These are phyloP conservation scores for Rubia tinctorum DNA, from an alignment of 305 asterid species.

Conservation along the genomic window DNA sequence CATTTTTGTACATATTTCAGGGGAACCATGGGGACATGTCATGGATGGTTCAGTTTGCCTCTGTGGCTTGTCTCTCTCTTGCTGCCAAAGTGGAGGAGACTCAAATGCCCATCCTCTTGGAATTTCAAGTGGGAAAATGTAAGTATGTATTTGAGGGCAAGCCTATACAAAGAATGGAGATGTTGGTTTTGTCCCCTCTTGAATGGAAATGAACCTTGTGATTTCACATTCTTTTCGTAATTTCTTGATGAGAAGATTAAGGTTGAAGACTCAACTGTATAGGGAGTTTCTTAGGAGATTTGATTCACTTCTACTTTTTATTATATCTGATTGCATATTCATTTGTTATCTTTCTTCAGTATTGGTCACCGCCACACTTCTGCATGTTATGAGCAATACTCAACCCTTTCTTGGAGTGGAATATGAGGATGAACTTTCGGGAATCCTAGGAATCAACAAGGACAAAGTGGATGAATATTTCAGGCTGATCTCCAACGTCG, in stretches of 20 bases:
- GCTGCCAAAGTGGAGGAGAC: slow-evolving; percentile 81
- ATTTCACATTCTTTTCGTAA: slow-evolving; percentile 72
- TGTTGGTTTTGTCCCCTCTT: neutral
- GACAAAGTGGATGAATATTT: slow-evolving; percentile 70
- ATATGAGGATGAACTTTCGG: slow-evolving; percentile 47
- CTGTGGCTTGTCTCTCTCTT: slow-evolving; percentile 71
- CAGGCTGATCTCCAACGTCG: slow-evolving; percentile 49
- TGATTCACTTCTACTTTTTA: slow-evolving; percentile 49
- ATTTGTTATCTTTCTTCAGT: slow-evolving; percentile 59
- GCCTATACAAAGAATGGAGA: slow-evolving; percentile 73
- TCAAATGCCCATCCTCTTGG: slow-evolving; percentile 59
- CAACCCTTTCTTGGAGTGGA: slow-evolving; percentile 50
- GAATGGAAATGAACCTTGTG: slow-evolving; percentile 39
- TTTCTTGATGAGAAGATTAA: slow-evolving; percentile 42
- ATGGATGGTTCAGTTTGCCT: slow-evolving; percentile 73
- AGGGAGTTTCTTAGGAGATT: slow-evolving; percentile 54
- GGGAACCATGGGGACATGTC: slow-evolving; percentile 44
- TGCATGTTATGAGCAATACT: slow-evolving; percentile 51
- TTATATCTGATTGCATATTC: slow-evolving; percentile 58
- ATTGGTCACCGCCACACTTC: slow-evolving; percentile 75
- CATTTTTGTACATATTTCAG: slow-evolving; percentile 35
- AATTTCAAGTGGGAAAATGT: slow-evolving; percentile 69
- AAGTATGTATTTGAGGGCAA: slow-evolving; percentile 58
- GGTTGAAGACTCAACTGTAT: slow-evolving; percentile 30
- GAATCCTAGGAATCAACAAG: slow-evolving; percentile 67